phyloP scores from a whole-genome alignment of 192 early-diverging fungal species.

The Rhizophagus clarus region DNA sequence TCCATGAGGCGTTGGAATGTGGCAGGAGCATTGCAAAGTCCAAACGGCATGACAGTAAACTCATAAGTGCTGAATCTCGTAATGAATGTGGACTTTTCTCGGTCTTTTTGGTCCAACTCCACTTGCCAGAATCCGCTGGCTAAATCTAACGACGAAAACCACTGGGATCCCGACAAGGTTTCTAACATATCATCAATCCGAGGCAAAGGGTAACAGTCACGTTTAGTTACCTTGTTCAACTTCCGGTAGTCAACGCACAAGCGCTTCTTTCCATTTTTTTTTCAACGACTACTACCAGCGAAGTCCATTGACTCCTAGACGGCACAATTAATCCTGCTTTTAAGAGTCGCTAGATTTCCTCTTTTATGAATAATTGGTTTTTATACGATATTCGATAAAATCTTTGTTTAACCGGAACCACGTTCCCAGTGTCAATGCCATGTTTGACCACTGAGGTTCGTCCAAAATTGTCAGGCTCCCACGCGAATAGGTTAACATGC shows the following conservation, averaged over 20 bases:
- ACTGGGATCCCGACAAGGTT: not conserved
- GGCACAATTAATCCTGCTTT: not conserved
- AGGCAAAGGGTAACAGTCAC: constrained; percentile 46
- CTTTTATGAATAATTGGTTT: not conserved
- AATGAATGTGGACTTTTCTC: constrained; percentile 35
- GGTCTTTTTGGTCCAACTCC: not conserved
- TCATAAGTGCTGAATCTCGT: constrained; percentile 19
- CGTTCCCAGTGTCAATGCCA: not conserved
- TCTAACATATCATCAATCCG: constrained; percentile 40
- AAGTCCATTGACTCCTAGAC: constrained; percentile 14
- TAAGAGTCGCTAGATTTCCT: not conserved
- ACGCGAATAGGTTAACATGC: not conserved
- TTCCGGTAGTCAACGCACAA: constrained; percentile 47
- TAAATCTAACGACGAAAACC: constrained; percentile 37
- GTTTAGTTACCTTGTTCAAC: constrained; percentile 43
- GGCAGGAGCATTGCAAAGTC: constrained; percentile 31
- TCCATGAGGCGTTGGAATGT: constrained; percentile 34
- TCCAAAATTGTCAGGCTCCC: not conserved
- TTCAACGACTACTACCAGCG: constrained; percentile 43
- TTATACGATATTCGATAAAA: not conserved
- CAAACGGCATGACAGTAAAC: constrained; percentile 36
- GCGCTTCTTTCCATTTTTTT: constrained; percentile 45
- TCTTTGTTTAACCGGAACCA: not conserved
- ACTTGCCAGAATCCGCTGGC: constrained; percentile 35
- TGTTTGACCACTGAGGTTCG: not conserved